Evolutionary conservation across 441 rosid species (phyloP), one percentile per base, ranked within the genome.

Genomic region (Brassica hybrid): DNA sequence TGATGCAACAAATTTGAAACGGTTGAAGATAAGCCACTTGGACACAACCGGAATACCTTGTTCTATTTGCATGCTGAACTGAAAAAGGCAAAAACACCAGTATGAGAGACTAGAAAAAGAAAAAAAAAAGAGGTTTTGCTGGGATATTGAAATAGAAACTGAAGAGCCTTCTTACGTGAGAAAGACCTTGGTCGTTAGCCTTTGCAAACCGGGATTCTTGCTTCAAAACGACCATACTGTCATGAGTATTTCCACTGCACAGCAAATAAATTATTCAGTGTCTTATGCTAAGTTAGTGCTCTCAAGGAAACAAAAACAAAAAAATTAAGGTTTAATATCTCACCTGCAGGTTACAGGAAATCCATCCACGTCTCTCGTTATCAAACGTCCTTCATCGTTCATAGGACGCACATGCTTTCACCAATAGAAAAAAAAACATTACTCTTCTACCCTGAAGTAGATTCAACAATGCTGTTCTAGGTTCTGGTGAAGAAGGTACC

Each of bases 31-130:
- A 72, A 90, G 85, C 97, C 99, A 95, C 86, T 84, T 93, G 14
- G 97, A 89, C 32, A 93, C 84, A 84, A 93, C 88, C 5, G 98
- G 99, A 83, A 93, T 88, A 65, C 98, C 98, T 85, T 95, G 99
- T 78, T 95, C 99, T 78, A 91, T 90, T 84, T 88, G 94, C 89
- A 93, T 86, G 69, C 88, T 87, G 68, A 89, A 82, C 99, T 95
- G 96, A 83, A 76, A 9, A 75, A 16, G 77, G 45, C 32, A 27
- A 12, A 80, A 74, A 84, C 59, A 74, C 79, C 17, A 16, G 30
- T 32, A 66, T 32, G 45, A 79, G 41, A 68, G 10, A 58, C 0
- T 12, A 32, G 12, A 41, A 17, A 57, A 50, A 21, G 2, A 6
- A 41, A 17, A 57, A 50, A 21, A 3, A 6, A 6, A 34, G 9